Base-by-base conservation (phyloP, 805 yeast species). In the Candida nitratophila region DNA sequence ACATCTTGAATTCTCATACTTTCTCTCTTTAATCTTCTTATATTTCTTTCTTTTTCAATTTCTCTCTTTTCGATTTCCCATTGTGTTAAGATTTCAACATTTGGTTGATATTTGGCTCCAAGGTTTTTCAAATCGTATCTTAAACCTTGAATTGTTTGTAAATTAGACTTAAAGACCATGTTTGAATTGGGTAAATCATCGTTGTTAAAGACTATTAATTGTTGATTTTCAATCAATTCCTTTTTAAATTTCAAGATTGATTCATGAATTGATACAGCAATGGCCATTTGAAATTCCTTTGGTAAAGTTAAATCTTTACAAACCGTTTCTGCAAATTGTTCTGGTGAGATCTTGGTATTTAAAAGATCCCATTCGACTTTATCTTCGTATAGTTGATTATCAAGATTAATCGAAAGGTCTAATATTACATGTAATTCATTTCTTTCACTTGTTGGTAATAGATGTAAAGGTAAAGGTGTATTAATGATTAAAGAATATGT, bases 11-110 rank as follows among this genome's bases (percentile, higher is more conserved):
- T 20, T 47, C 88, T 70, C 69, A 86, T 81, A 10, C 89, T 81
- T 60, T 93, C 98, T 65, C 99, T 79, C 70, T 95, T 91, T 59
- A 90, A 72, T 59, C 99, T 79, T 64, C 99, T 78, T 48, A 88
- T 73, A 59, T 86, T 89, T 63, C 98, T 76, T 54, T 90, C 96
- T 57, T 95, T 81, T 65, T 93, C 99, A 53, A 89, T 88, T 60
- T 93, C 98, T 52, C 98, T 76, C 65, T 84, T 83, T 59, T 91
- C 97, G 45, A 93, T 87, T 63, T 93, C 99, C 77, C 90, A 88
- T 44, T 86, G 90, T 1, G 93, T 81, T 47, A 93, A 72, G 14
- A 79, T 77, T 63, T 91, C 98, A 7, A 91, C 83, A 37, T 79
- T 74, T 24, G 99, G 99, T 44, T 83, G 81, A 95, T 96, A 93